Conservation (phyloP, 2,329 filamentous ascomycete species). For the Fusarium sp. region DNA sequence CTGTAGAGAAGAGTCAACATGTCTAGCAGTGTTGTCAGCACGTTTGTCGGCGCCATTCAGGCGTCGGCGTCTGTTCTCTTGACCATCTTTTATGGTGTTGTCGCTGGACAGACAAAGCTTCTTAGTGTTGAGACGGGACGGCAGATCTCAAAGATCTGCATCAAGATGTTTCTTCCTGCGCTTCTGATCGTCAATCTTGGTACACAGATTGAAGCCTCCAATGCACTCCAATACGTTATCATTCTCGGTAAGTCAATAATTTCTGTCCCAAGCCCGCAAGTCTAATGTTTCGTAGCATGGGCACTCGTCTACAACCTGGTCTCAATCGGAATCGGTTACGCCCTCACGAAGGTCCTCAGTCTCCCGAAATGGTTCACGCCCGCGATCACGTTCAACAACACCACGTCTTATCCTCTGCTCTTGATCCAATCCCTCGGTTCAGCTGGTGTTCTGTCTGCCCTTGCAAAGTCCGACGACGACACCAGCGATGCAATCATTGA, state of each 20-base stretch:
- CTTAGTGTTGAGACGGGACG: conserved; percentile 28
- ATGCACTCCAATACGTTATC: conserved; percentile 12
- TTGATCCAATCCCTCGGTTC: conserved; percentile 29
- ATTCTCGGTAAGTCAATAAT: conserved; percentile 5
- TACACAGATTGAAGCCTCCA: conserved; percentile 18
- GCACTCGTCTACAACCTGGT: conserved; percentile 23
- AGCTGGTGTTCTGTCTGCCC: conserved; percentile 16
- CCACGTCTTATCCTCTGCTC: conserved; percentile 25
- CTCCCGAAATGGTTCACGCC: conserved; percentile 30
- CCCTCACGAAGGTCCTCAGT: conserved; percentile 13
- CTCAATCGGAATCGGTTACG: conserved; percentile 16
- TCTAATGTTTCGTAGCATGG: conserved; percentile 8
- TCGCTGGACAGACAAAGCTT: conserved; percentile 22
- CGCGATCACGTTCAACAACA: conserved; percentile 29
- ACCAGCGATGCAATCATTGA: conserved; percentile 12
- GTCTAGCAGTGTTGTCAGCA: conserved; percentile 20
- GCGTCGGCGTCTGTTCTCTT: conserved; percentile 31
- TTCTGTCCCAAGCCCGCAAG: rapidly evolving
- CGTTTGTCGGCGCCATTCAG: conserved; percentile 30
- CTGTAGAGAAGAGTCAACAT: not conserved
- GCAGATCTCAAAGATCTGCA: conserved; percentile 28
- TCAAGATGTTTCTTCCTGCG: conserved; percentile 32
- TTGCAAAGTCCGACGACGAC: conserved; percentile 25
- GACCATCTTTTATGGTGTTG: conserved; percentile 27
- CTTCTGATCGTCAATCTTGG: conserved; percentile 28